A percentile compares a stretch with the other conserved stretches of the same genome.
Conservation (phyloP, 352 stramenopile genomes). For the Elongisporangium prolatum region DNA sequence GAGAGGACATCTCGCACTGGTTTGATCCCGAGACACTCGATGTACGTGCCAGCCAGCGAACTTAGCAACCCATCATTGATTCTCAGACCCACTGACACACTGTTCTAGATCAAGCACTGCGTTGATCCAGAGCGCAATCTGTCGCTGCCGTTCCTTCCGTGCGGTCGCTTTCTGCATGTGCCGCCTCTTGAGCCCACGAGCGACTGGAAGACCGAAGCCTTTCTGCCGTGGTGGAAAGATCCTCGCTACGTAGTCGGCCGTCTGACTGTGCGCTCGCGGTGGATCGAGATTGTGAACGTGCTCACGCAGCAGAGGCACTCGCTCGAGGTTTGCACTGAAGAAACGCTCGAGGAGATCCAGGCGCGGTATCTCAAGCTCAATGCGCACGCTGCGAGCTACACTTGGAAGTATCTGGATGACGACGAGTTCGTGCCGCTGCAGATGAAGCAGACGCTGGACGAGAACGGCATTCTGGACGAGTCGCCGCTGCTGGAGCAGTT, state of each 20-base stretch:
- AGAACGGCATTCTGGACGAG: slow-evolving; percentile 88
- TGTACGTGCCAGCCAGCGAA: too few species aligned
- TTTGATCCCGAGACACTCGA: slow-evolving; percentile 77
- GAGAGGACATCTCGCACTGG: slow-evolving; percentile 91
- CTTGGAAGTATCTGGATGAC: slow-evolving; percentile 87
- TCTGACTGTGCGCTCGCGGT: slow-evolving; percentile 65
- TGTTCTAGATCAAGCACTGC: slow-evolving; percentile 63
- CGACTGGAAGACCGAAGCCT: slow-evolving; percentile 67
- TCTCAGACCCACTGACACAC: background rate
- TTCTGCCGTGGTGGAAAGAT: slow-evolving; percentile 88
- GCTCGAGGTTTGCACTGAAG: slow-evolving; percentile 83
- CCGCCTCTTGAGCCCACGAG: slow-evolving; percentile 72
- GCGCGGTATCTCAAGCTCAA: slow-evolving; percentile 84
- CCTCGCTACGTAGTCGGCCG: slow-evolving; percentile 61
- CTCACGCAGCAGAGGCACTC: slow-evolving; percentile 84
- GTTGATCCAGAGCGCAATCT: slow-evolving; percentile 74
- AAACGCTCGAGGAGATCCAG: slow-evolving; percentile 88
- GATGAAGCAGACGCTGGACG: slow-evolving; percentile 84
- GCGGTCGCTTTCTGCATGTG: slow-evolving; percentile 86
- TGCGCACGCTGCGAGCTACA: slow-evolving; percentile 89
- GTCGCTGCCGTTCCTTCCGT: slow-evolving; percentile 75
- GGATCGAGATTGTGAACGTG: slow-evolving; percentile 88
- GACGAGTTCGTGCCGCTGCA: slow-evolving; percentile 87
- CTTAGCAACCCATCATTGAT: too few species aligned
- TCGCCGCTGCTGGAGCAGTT: slow-evolving; percentile 73